Evolutionary conservation across 306 rosid genomes (phyloP).

Genomic region (Geum urbanum): DNA sequence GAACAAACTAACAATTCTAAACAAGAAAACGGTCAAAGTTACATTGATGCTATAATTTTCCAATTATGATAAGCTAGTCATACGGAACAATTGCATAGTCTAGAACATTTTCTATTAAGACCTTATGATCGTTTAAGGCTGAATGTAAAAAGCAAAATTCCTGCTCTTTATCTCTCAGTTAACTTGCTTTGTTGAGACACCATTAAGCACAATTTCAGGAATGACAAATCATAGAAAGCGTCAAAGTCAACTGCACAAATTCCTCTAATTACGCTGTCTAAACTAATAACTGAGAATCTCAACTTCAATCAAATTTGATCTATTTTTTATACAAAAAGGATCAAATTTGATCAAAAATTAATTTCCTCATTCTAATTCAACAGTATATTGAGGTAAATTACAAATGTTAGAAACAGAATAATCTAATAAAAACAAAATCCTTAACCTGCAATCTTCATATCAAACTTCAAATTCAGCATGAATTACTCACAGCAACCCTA

Average conservation of each 20-base stretch:
- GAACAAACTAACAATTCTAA: background rate
- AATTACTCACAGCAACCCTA: background rate
- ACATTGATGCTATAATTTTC: background rate
- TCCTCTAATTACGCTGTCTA: no score
- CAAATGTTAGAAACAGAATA: background rate
- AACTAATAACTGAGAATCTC: no score
- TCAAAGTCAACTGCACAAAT: background rate
- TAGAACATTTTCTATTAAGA: background rate
- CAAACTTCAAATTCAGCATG: background rate
- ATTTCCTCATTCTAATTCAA: slow-evolving; percentile 19
- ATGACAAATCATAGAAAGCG: slow-evolving; percentile 4
- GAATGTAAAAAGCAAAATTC: background rate
- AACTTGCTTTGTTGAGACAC: background rate
- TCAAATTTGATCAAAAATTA: background rate
- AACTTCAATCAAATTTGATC: no score
- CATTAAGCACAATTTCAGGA: slow-evolving; percentile 1
- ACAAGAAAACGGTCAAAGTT: background rate
- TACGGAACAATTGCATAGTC: background rate
- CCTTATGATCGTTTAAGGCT: background rate
- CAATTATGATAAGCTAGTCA: background rate
- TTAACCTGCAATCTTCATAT: background rate
- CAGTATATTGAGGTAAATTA: background rate
- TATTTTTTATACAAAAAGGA: background rate
- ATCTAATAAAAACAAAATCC: background rate
- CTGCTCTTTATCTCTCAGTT: background rate